phyloP scores from a whole-genome alignment of 768 basidiomycete species.

The Leccinum pellstonianum region DNA sequence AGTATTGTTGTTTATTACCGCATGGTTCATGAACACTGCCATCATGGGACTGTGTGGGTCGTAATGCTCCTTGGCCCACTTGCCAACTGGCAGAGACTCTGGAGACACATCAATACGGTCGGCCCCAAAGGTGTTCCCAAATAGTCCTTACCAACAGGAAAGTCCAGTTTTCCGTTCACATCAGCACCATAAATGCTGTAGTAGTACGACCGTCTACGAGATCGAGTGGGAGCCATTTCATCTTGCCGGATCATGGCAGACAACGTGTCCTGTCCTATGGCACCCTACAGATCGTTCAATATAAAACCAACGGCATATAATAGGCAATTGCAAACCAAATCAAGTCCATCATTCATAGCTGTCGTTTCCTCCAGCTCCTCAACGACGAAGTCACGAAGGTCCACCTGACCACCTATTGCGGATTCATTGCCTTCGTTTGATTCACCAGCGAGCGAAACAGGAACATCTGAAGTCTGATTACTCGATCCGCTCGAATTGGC shows the following conservation, averaged over 20 bases:
- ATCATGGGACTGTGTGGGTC: constrained; percentile 56
- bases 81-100: constrained; percentile 60
- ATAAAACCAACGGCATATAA: background rate
- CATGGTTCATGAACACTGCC: constrained; percentile 71
- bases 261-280: constrained; percentile 69
- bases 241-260: constrained; percentile 74
- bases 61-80: constrained; percentile 58
- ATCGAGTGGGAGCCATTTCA: constrained; percentile 58
- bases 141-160: constrained; percentile 49
- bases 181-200: constrained; percentile 40
- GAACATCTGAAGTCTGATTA: constrained; percentile 5
- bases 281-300: constrained; percentile 45
- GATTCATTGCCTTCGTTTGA: constrained; percentile 10
- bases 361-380: constrained; percentile 19
- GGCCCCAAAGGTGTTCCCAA: background rate
- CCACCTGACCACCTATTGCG: constrained; percentile 13
- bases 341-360: constrained; percentile 17
- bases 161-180: constrained; percentile 50
- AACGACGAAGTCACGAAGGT: constrained; percentile 17
- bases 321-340: constrained; percentile 23
- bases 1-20: constrained; percentile 63
- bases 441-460: constrained; percentile 11
- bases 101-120: constrained; percentile 8
- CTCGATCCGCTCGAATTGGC: constrained; percentile 18
- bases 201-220: constrained; percentile 56